Base-by-base conservation (phyloP, 768 basidiomycete genomes). In the Strobilomyces confusus region DNA sequence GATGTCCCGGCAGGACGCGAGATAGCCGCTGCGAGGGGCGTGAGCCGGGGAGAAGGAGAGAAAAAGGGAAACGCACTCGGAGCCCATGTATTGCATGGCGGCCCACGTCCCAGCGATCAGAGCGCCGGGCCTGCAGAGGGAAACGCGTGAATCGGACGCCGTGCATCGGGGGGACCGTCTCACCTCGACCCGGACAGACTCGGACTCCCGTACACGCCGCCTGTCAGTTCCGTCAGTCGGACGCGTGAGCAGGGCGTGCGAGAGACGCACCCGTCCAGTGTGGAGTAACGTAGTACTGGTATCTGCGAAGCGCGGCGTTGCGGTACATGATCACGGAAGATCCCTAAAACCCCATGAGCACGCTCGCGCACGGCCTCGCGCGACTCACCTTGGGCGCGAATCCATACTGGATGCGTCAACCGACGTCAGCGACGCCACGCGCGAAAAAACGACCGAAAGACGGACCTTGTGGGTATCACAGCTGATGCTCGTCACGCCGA, bases 31-130 rank as follows among this genome's bases (percentile, higher is more conserved):
- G n/a, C n/a, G n/a, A n/a, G n/a, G n/a, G n/a, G n/a, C 20, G 38
- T 3, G 11, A 20, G 20, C 7, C 8, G 80, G 76, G 23, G 89
- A 78, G 37, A 20, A 11, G 8, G 17, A 9, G n/a, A n/a, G n/a
- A n/a, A n/a, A n/a, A n/a, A n/a, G n/a, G n/a, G n/a, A n/a, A n/a
- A 20, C 40, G 11, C 14, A 41, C 40, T 41, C 40, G 20, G 40
- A 47, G 36, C 95, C 95, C 75, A 98, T 87, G 67, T 91, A 83
- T 57, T 95, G 89, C 84, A 99, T 87, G 2, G 93, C 92, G 8
- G 95, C 95, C 93, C 94, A 99, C 26, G 93, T 86, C 43, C 91
- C 95, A 23, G 95, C 95, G 55, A 99, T 87, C 56, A 98, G 73
- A 0, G 94, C 85, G 7, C 95, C 97, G 1, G 95, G 91, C 36